Percentiles rank a stretch among this genome's conserved stretches.
These are phyloP conservation scores for Teratosphaeria gauchensis DNA, from an alignment of 2,329 filamentous ascomycete species.

Conservation along the genomic window DNA sequence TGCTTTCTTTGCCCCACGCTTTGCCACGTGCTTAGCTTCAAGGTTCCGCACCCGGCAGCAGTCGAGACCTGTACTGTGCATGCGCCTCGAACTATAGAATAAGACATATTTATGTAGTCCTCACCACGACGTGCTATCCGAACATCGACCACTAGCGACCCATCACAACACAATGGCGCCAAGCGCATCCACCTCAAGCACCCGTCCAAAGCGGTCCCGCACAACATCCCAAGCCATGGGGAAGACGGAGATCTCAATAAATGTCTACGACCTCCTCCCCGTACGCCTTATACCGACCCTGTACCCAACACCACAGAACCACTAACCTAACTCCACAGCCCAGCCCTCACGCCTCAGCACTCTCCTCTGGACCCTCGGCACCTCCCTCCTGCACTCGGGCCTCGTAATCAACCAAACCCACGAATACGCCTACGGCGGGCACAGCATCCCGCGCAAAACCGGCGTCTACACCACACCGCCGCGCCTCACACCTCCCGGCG, in stretches of 20 bases:
- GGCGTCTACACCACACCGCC: conserved; percentile 76
- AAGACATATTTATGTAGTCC: no score
- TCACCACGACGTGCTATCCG: no score
- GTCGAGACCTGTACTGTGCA: no score
- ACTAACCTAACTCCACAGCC: conserved; percentile 9
- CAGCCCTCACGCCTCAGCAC: conserved; percentile 67
- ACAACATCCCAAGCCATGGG: conserved; percentile 1
- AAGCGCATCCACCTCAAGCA: not conserved
- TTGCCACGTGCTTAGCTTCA: not conserved
- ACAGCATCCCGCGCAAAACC: conserved; percentile 59
- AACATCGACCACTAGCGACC: no score
- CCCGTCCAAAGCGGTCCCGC: conserved; percentile 3
- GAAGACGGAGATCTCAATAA: conserved; percentile 27
- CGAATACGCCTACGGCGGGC: conserved; percentile 80
- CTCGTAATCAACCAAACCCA: conserved; percentile 65
- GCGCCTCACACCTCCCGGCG: conserved; percentile 61
- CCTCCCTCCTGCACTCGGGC: conserved; percentile 70
- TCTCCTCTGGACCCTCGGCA: conserved; percentile 66
- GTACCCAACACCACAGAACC: not conserved
- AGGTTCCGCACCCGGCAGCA: not conserved
- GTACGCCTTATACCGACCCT: conserved; percentile 11
- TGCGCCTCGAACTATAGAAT: no score
- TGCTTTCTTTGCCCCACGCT: not conserved
- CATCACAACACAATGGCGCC: not conserved
- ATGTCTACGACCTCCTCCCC: conserved; percentile 29